Conservation (phyloP, 768 basidiomycete genomes). For the Sarcodon aspratus region DNA sequence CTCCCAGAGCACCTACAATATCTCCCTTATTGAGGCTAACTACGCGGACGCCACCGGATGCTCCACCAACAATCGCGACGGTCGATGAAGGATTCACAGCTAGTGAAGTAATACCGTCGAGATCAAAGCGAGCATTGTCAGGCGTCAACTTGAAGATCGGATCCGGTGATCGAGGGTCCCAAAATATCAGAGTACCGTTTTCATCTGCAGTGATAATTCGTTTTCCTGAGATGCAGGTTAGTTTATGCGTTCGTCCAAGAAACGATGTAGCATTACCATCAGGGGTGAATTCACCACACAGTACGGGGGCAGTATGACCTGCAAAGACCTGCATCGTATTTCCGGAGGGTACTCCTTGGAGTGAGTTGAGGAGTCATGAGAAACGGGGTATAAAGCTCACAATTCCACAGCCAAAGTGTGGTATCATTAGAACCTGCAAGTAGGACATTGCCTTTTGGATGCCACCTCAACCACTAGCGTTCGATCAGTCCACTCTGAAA, state of each 20-base stretch:
- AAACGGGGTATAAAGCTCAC: conserved; percentile 33
- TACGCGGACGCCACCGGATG: conserved; percentile 75
- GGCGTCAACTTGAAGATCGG: conserved; percentile 76
- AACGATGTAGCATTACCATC: conserved; percentile 44
- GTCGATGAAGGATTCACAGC: conserved; percentile 81
- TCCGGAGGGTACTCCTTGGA: conserved; percentile 76
- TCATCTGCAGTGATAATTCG: conserved; percentile 80
- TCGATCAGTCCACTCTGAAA: background rate
- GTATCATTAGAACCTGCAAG: conserved; percentile 89
- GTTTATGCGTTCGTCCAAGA: background rate
- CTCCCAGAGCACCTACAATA: conserved; percentile 64
- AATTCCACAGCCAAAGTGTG: conserved; percentile 95
- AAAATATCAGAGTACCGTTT: conserved; percentile 74
- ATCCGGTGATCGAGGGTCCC: conserved; percentile 77
- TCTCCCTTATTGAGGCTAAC: conserved; percentile 83
- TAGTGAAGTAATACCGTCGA: conserved; percentile 80
- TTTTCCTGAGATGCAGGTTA: conserved; percentile 43
- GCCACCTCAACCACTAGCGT: conserved; percentile 85
- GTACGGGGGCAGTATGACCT: conserved; percentile 76
- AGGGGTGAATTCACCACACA: conserved; percentile 85
- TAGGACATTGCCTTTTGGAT: conserved; percentile 84
- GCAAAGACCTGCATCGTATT: conserved; percentile 94
- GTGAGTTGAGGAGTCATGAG: background rate
- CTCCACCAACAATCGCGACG: conserved; percentile 84
- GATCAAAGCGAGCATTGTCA: conserved; percentile 59